Evolutionary conservation across 2,329 filamentous ascomycete genomes (phyloP), one percentile per base, ranked within the genome.

Genomic region (Colletotrichum sp.): DNA sequence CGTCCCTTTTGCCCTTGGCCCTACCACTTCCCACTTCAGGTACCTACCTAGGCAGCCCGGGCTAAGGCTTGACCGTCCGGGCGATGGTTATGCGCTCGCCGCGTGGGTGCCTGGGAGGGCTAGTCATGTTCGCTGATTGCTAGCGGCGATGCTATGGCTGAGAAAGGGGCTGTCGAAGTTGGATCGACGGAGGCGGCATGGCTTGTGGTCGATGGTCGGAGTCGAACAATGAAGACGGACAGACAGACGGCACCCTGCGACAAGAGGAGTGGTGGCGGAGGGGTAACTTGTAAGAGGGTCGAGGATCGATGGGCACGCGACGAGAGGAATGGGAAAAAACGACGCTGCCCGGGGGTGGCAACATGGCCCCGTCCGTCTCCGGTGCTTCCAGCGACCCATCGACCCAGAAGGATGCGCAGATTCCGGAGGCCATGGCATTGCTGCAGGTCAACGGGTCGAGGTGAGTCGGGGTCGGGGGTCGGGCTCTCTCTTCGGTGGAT

Each of bases 1-100:
- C 48, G 48, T 28, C 28, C 58, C 58, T 39, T 48, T 70, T 70
- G 43, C 71, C 25, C n/a, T 65, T 43, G 58, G 55, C 36, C n/a
- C n/a, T 56, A 58, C 25, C 13, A 27, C 55, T 12, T 27, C 28
- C 28, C 28, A 28, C 30, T 10, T 61, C n/a, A 12, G 28, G 16
- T n/a, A n/a, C 15, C 15, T 43, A 43, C 39, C 18, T 43, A 10
- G 39, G 39, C 39, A 43, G n/a, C 18, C 39, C 66, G 27, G 39
- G 71, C 67, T 70, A 71, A 66, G 72, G 74, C 70, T 74, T 69
- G 64, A 76, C 56, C 74, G 74, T 52, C 64, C 58, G 48, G 74
- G 58, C 70, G 58, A 25, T 70, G 62, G 56, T 74, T 22, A 76
- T 73, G 74, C 74, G 58, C 65, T 52, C 55, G 6, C 18, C 30